phyloP scores from a whole-genome alignment of 176 grass and related monocot species.

The Avena sativa region DNA sequence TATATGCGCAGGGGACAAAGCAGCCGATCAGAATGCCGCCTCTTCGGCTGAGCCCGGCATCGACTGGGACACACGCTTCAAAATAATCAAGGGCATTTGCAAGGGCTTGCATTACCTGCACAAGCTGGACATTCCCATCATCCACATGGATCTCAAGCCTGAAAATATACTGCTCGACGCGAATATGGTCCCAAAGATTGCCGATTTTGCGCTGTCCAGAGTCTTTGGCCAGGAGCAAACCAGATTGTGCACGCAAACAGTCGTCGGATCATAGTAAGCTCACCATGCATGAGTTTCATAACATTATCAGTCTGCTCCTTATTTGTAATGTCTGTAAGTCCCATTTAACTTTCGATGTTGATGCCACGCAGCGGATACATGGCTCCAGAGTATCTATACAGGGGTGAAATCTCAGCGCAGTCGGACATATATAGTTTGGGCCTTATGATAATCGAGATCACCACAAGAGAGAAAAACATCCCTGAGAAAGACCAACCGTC shows the following conservation, averaged over 20 bases:
- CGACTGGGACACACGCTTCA: constrained; percentile 19
- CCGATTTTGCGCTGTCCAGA: constrained; percentile 25
- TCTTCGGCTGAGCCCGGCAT: background rate
- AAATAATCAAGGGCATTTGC: constrained; percentile 32
- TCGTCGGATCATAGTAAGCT: constrained; percentile 37
- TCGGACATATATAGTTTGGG: constrained; percentile 1
- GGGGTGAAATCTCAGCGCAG: background rate
- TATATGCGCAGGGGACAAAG: background rate
- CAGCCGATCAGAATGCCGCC: background rate
- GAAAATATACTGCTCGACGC: constrained; percentile 21
- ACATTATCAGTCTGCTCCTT: background rate
- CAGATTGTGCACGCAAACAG: constrained; percentile 13
- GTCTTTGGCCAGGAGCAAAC: constrained; percentile 35
- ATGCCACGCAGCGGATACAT: background rate
- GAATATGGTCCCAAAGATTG: constrained; percentile 25
- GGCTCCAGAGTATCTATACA: background rate
- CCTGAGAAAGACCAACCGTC: background rate
- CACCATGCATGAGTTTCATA: no score
- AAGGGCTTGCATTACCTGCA: constrained; percentile 21
- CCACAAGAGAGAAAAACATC: background rate
- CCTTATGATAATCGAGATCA: background rate
- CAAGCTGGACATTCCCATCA: background rate
- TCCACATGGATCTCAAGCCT: constrained; percentile 31
- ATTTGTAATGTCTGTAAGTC: background rate
- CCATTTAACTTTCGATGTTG: no score